Base-by-base conservation (phyloP, 176 grass and related monocot species). In the Pontederia crassipes region DNA sequence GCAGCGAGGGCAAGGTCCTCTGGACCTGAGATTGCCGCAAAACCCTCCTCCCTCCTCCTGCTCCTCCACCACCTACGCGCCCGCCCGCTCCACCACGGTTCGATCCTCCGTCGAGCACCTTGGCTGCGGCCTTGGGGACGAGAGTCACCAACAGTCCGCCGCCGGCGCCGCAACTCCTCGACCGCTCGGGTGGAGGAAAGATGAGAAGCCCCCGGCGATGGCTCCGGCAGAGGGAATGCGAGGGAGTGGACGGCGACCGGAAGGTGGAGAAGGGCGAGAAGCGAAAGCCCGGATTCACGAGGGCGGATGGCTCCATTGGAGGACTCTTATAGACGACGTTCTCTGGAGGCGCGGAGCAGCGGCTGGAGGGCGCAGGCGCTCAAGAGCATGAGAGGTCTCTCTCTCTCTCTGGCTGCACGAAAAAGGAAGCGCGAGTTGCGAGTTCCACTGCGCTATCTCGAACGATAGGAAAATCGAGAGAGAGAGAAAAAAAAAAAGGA, bases 261-360 rank as follows among this genome's bases (percentile, higher is more conserved):
- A 17, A 12, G 62, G 48, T 10, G 59, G n/a, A 14, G 48, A 54
- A 24, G 58, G n/a, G 28, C 28, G 13, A 2, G 67, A 46, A 12
- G 52, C 14, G 69, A 67, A 53, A 74, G 53, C 17, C 29, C 64
- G 5, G 77, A 75, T 18, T 68, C 81, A 75, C 63, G 52, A 90
- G 78, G 57, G 84, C 78, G 12, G 78, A 80, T 48, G 87, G 81
- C 66, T 95, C 83, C 86, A 95, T 95, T 54, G 17, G 28, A 12
- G 67, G 28, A 16, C 14, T 8, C 60, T 11, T n/a, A 8, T n/a
- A 63, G 17, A 10, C 10, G 45, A 10, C 40, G 60, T 45, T 20
- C 20, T 17, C 9, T 45, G 9, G 29, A 62, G 9, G 32, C 59
- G 59, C 8, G 45, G 60, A 11, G 8, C 58, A 18, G 45, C 12